phyloP scores from a whole-genome alignment of 257 asterid species.

The Perilla frutescens region DNA sequence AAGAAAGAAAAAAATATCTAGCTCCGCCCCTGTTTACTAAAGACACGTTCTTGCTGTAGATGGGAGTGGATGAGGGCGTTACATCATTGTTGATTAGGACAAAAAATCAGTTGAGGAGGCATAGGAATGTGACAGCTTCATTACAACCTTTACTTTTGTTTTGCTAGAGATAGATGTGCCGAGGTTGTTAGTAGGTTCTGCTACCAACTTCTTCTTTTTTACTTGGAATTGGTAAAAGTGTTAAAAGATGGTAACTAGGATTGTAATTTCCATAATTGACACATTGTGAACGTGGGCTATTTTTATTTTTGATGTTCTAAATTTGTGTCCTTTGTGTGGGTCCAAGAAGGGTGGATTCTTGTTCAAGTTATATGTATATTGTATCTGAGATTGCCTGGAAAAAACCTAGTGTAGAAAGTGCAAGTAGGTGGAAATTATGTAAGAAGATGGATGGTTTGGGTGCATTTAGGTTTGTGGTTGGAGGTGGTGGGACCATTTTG shows the following conservation, averaged over 20 bases:
- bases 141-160: constrained; percentile 15
- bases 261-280: constrained; percentile 34
- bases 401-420: constrained; percentile 31
- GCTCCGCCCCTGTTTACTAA: not conserved
- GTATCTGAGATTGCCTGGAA: not conserved
- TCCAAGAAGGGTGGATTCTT: constrained; percentile 40
- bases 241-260: constrained; percentile 29
- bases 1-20: too few species aligned
- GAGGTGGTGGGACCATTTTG: constrained; percentile 44
- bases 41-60: not conserved
- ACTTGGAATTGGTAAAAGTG: constrained; percentile 28
- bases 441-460: constrained; percentile 41
- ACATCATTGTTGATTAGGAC: constrained; percentile 14
- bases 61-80: not conserved
- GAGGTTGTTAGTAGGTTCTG: not conserved
- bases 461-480: constrained; percentile 45
- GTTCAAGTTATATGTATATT: constrained; percentile 33
- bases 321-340: constrained; percentile 33
- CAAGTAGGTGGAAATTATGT: constrained; percentile 42
- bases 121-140: constrained; percentile 24
- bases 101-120: constrained; percentile 28
- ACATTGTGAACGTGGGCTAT: constrained; percentile 13
- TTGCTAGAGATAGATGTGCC: constrained; percentile 15
- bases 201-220: constrained; percentile 5
- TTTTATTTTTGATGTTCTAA: not conserved